A percentile compares a stretch with the other conserved stretches of the same genome.
Evolutionary conservation across 2,329 filamentous ascomycete species (phyloP).

Genomic region (Aspergillus flavus): DNA sequence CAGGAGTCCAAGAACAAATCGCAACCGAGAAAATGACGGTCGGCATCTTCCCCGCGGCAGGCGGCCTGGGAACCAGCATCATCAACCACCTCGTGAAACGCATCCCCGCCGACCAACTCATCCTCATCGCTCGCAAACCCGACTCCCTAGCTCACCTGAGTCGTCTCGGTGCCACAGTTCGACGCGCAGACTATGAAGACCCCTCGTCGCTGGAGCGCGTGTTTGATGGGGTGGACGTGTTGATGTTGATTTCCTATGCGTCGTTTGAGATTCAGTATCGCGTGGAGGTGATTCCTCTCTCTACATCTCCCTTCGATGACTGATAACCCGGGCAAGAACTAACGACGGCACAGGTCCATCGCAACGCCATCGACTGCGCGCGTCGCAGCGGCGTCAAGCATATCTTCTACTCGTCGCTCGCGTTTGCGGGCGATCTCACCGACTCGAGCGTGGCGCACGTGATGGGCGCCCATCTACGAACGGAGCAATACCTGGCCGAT

Average conservation of each 20-base stretch:
- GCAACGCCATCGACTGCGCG: constrained; percentile 56
- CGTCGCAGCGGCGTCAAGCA: constrained; percentile 54
- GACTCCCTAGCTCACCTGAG: constrained; percentile 20
- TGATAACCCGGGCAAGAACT: not conserved
- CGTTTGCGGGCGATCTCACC: constrained; percentile 50
- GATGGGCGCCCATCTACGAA: constrained; percentile 62
- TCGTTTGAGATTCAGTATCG: constrained; percentile 53
- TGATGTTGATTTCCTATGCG: constrained; percentile 61
- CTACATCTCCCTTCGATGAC: not conserved
- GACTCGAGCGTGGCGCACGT: constrained; percentile 52
- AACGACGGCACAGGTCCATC: constrained; percentile 38
- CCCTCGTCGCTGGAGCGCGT: constrained; percentile 49
- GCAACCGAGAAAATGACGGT: constrained; percentile 17
- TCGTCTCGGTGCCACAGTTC: constrained; percentile 26
- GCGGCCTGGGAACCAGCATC: constrained; percentile 56
- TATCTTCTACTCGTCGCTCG: constrained; percentile 63
- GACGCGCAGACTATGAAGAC: constrained; percentile 55
- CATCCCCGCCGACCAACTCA: constrained; percentile 48
- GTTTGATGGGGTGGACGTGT: constrained; percentile 53
- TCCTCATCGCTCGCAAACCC: constrained; percentile 50
- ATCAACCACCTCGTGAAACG: constrained; percentile 51
- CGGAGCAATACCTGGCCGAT: constrained; percentile 53
- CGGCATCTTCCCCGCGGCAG: constrained; percentile 53
- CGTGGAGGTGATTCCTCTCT: constrained; percentile 36
- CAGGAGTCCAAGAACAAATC: too few species aligned